Conservation (phyloP, 495 filamentous ascomycete genomes). For the Aspergillus haitiensis region DNA sequence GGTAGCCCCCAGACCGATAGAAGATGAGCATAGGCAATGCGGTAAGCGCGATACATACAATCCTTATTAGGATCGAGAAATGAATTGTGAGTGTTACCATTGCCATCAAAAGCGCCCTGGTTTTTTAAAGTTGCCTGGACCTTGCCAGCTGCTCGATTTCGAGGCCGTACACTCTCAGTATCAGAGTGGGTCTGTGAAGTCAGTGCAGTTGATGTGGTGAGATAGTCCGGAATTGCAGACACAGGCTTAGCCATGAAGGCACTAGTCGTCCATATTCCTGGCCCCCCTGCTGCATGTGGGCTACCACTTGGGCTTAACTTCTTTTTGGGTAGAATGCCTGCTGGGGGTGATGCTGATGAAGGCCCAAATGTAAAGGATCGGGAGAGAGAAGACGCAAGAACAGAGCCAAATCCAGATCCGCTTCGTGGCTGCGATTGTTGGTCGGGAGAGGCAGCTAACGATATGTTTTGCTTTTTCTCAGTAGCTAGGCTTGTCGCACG, state of each 20-base stretch:
- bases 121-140: constrained; percentile 72
- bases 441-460: constrained; percentile 67
- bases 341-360: constrained; percentile 67
- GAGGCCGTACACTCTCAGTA: constrained; percentile 44
- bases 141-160: constrained; percentile 28
- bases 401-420: constrained; percentile 53
- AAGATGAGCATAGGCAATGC: constrained; percentile 77
- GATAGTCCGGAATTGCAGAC: constrained; percentile 33
- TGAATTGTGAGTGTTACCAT: constrained; percentile 64
- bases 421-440: constrained; percentile 48
- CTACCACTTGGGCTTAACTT: constrained; percentile 67
- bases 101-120: constrained; percentile 72
- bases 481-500: constrained; percentile 36
- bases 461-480: constrained; percentile 56
- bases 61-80: constrained; percentile 66
- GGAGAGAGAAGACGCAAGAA: constrained; percentile 69
- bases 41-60: constrained; percentile 66
- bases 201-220: constrained; percentile 30
- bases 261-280: constrained; percentile 64
- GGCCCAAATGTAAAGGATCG: constrained; percentile 65
- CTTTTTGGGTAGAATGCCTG: constrained; percentile 51
- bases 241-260: constrained; percentile 53
- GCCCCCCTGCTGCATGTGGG: constrained; percentile 58
- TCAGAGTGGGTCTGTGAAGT: constrained; percentile 45
- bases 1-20: constrained; percentile 81